Evolutionary conservation across 495 filamentous ascomycete species (phyloP), one percentile per base, ranked within the genome.

Genomic region (Daldinia decipiens): DNA sequence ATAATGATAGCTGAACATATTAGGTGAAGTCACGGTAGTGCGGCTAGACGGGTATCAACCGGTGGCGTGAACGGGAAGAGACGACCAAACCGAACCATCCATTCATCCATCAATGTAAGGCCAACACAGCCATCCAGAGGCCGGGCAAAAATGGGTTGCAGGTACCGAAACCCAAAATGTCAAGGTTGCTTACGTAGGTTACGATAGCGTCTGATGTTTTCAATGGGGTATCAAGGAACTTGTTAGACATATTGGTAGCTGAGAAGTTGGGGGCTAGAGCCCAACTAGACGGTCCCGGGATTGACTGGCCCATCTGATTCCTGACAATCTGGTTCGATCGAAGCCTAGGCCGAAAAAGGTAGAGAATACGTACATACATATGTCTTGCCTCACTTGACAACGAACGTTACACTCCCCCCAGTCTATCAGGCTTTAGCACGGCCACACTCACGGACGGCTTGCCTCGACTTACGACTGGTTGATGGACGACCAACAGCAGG

Each of bases 371-470:
- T 66, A 71, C 62, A 68, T 68, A 79, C 77, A 79, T 79, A 74
- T 64, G 75, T 71, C 74, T 79, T 77, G 71, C 78, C 79, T 81
- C 77, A 79, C 78, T 80, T 78, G 77, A 81, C 75, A 74, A 77
- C 65, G 71, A 67, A 65, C 58, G 71, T 74, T 58, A 68, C 68
- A 76, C 66, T 45, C 65, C 45, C 51, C 27, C 56, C 62, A 40
- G 53, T 70, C 40, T 56, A 66, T 31, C 52, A 40, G 59, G 43
- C 29, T 45, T 52, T 47, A 66, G 62, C 70, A 62, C 70, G 61
- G 70, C 70, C 65, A 65, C 70, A 58, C 51, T 52, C 58, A 32
- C 57, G 50, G 47, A 62, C 65, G 65, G 57, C 65, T 69, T 62
- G 53, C 61, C 51, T 66, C 52, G 51, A 53, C 57, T 32, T 58